phyloP scores from a whole-genome alignment of 257 asterid genomes.

The Solanum etuberosum region DNA sequence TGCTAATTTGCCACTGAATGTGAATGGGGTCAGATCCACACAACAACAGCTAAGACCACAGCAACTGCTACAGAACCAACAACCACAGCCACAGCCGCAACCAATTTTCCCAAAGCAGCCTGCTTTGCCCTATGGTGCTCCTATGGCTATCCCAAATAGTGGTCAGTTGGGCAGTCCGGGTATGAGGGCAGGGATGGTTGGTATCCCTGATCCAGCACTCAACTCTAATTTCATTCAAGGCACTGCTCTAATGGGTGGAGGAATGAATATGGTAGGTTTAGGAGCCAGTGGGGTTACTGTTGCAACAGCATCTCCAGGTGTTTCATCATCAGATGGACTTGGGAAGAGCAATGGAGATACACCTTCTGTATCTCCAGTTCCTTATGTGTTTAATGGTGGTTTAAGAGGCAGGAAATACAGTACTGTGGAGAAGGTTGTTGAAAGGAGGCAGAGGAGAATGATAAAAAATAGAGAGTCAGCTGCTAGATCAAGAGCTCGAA shows the following conservation, averaged over 20 bases:
- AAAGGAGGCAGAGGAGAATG: constrained; percentile 96
- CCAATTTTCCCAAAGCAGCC: constrained; percentile 63
- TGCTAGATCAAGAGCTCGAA: constrained; percentile 93
- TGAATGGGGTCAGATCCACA: constrained; percentile 42
- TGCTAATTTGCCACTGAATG: constrained; percentile 39
- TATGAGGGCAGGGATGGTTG: constrained; percentile 38
- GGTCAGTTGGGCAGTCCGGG: constrained; percentile 39
- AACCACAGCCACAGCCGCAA: constrained; percentile 28
- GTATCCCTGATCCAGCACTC: constrained; percentile 31
- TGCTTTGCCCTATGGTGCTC: constrained; percentile 32
- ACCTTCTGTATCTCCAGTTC: constrained; percentile 66
- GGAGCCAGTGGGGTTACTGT: constrained; percentile 37
- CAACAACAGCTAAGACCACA: constrained; percentile 19
- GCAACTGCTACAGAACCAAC: constrained; percentile 20
- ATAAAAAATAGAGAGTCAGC: constrained; percentile 92
- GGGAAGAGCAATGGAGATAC: constrained; percentile 59
- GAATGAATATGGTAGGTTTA: constrained; percentile 50
- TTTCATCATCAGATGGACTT: constrained; percentile 64
- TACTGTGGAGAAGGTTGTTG: constrained; percentile 80
- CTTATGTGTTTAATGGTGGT: constrained; percentile 60
- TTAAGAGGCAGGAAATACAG: constrained; percentile 56
- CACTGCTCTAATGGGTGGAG: constrained; percentile 29
- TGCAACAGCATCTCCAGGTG: constrained; percentile 47
- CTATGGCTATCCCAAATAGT: constrained; percentile 32
- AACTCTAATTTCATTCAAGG: constrained; percentile 36